Conservation (phyloP, 345 rosid genomes). For the Microcos paniculata region DNA sequence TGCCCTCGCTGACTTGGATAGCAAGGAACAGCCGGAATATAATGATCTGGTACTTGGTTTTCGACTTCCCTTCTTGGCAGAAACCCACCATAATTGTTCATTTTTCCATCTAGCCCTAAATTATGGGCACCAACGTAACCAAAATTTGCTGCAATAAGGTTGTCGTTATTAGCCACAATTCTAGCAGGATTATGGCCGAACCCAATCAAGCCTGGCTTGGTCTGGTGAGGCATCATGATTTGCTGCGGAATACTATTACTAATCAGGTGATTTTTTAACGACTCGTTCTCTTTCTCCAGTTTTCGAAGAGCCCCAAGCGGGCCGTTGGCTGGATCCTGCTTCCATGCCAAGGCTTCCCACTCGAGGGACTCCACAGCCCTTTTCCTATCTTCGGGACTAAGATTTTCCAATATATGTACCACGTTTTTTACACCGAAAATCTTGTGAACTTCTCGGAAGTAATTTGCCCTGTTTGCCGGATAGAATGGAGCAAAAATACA, state of each 20-base stretch:
- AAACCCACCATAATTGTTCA: not conserved
- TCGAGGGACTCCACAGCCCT: constrained; percentile 20
- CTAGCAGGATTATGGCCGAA: not conserved
- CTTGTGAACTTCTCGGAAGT: constrained; percentile 20
- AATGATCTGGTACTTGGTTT: not conserved
- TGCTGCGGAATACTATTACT: not conserved
- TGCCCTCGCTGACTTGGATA: not conserved
- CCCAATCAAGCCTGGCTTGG: not conserved
- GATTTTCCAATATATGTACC: not conserved
- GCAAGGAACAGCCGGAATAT: not conserved
- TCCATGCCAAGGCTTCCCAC: constrained; percentile 39
- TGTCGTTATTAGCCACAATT: not conserved
- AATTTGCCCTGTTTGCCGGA: not conserved
- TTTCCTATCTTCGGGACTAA: not conserved
- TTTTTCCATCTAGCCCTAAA: not conserved
- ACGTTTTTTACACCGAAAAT: constrained; percentile 27
- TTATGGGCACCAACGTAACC: not conserved
- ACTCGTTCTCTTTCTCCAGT: not conserved
- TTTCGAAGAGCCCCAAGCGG: constrained; percentile 20
- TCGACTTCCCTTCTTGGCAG: not conserved
- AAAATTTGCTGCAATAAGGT: not conserved
- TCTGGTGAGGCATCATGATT: not conserved
- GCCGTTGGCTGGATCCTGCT: constrained; percentile 23
- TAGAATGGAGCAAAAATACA: constrained; percentile 30
- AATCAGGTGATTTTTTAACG: not conserved